A percentile compares a stretch with the other conserved stretches of the same genome.
These are phyloP conservation scores for Acanthamoeba lenticulata DNA, from an alignment of 208 protist genomes.

Conservation along the genomic window DNA sequence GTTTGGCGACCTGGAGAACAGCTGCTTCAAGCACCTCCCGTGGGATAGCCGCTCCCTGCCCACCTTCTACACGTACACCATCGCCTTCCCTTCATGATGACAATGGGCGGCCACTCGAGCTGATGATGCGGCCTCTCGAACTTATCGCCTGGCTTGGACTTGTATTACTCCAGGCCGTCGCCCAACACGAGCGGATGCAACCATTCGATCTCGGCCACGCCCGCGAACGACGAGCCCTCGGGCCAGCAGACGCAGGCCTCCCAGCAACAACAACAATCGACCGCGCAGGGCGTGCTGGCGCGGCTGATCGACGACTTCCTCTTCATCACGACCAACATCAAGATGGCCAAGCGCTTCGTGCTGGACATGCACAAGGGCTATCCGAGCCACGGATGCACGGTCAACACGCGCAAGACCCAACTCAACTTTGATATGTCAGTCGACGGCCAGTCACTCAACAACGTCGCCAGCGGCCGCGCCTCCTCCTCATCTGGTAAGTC, in stretches of 20 bases:
- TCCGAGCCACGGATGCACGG: conserved; percentile 23
- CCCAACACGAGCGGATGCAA: not conserved
- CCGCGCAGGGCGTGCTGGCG: conserved; percentile 40
- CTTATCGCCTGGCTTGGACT: too few relatives aligned
- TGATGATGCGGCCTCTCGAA: not conserved
- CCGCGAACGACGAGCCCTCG: not conserved
- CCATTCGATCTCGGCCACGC: not conserved
- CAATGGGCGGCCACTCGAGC: not conserved
- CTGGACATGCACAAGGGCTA: conserved; percentile 62
- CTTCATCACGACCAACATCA: conserved; percentile 39
- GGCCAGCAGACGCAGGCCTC: not conserved
- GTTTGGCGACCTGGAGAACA: conserved; percentile 66
- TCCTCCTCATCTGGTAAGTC: too few relatives aligned
- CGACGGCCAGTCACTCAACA: not conserved
- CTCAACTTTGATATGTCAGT: conserved; percentile 54
- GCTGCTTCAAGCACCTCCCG: conserved; percentile 62
- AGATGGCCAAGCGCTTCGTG: conserved; percentile 56
- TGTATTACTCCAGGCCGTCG: not conserved
- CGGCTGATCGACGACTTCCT: conserved; percentile 68
- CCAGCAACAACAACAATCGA: not conserved
- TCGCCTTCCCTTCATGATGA: not conserved
- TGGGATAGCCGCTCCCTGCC: conserved; percentile 47
- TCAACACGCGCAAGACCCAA: conserved; percentile 62
- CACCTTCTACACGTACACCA: conserved; percentile 52
- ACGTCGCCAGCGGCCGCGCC: too few relatives aligned